These are phyloP conservation scores for Blumeria hordei DNA, from an alignment of 2,329 filamentous ascomycete genomes.

Conservation along the genomic window DNA sequence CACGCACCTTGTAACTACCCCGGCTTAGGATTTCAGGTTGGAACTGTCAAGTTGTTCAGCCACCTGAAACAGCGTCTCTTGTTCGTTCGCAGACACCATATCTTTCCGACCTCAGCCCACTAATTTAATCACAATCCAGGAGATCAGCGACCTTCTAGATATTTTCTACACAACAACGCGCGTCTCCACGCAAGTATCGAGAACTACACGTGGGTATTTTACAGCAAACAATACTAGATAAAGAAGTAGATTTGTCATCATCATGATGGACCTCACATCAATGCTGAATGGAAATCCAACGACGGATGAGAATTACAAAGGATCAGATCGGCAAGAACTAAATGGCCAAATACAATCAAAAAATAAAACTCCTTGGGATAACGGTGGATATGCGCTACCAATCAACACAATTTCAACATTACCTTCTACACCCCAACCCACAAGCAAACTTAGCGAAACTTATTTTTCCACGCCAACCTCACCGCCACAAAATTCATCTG, in stretches of 20 bases:
- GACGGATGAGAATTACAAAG: conserved; percentile 12
- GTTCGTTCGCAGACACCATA: not conserved
- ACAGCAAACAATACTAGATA: not conserved
- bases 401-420: conserved; percentile 9
- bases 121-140: not conserved
- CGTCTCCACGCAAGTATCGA: not conserved
- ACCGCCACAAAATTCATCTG: conserved; percentile 13
- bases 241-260: not conserved
- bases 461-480: conserved; percentile 6
- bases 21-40: not conserved
- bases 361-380: conserved; percentile 16
- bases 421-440: conserved; percentile 5
- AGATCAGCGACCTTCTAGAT: not conserved
- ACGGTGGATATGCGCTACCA: conserved; percentile 16
- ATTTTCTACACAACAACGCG: not conserved
- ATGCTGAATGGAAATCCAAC: conserved; percentile 13
- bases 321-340: conserved; percentile 4
- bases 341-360: conserved; percentile 6
- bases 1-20: conserved; percentile 2
- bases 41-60: conserved; percentile 8
- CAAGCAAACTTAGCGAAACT: conserved; percentile 5
- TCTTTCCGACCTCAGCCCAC: not conserved
- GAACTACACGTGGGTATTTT: not conserved
- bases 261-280: conserved; percentile 15
- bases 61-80: conserved; percentile 9